Percentiles rank a stretch among this genome's conserved stretches.
Conservation (phyloP, 176 grass and related monocot species). For the Echinochloa phyllopogon region DNA sequence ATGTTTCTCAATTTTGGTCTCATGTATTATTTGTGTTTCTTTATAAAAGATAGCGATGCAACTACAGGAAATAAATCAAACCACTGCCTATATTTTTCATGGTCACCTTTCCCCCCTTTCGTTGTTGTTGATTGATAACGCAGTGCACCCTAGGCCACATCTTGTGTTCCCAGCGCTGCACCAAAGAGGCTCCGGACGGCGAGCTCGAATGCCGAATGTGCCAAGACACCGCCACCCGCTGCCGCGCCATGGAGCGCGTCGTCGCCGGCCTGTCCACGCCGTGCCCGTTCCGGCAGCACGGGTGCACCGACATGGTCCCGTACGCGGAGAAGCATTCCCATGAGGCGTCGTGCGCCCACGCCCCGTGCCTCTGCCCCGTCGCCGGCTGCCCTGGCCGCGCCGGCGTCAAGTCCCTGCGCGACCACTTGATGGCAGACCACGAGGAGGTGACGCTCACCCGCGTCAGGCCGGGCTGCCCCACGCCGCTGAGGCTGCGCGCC, state of each 20-base stretch:
- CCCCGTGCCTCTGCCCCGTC: neutral
- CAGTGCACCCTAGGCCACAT: constrained; percentile 8
- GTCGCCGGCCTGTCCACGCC: neutral
- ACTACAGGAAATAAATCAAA: too few species aligned
- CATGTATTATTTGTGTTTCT: too few species aligned
- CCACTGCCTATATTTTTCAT: too few species aligned
- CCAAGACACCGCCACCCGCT: constrained; percentile 14
- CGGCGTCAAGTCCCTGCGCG: neutral
- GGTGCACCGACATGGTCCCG: neutral
- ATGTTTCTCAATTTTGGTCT: too few species aligned
- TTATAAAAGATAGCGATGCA: too few species aligned
- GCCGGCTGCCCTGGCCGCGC: neutral
- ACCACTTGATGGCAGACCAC: neutral
- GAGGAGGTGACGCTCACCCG: neutral
- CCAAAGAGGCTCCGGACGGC: neutral
- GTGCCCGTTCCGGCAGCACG: neutral
- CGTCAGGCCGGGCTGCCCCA: neutral
- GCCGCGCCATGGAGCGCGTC: constrained; percentile 24
- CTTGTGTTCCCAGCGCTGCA: neutral
- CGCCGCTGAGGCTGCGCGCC: neutral
- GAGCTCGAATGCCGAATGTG: constrained; percentile 11
- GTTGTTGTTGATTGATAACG: neutral
- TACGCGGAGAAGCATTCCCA: neutral
- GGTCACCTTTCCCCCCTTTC: too few species aligned
- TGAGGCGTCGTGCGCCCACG: neutral